A percentile compares a stretch with the other conserved stretches of the same genome.
Evolutionary conservation across 2,329 filamentous ascomycete species (phyloP).

Genomic region (Colletotrichum limetticola): DNA sequence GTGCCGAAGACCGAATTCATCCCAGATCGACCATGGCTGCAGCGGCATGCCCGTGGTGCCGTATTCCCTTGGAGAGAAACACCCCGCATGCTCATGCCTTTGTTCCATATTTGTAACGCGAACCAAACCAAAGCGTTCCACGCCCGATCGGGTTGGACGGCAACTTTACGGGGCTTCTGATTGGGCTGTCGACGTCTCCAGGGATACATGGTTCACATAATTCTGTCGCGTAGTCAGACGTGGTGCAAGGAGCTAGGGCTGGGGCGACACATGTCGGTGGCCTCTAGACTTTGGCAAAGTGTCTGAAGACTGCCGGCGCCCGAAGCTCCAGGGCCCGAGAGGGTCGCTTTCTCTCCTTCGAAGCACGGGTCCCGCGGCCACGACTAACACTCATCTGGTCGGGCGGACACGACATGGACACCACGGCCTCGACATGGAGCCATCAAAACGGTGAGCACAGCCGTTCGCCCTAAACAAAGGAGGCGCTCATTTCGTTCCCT

Average conservation of each 20-base stretch:
- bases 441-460: conserved; percentile 7
- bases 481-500: not conserved
- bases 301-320: conserved; percentile 11
- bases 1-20: not conserved
- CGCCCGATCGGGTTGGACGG: conserved; percentile 17
- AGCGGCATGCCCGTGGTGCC: conserved; percentile 1
- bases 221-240: not conserved
- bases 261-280: conserved; percentile 1
- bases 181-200: conserved; percentile 2
- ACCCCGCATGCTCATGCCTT: conserved; percentile 1
- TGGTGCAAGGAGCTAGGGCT: not conserved
- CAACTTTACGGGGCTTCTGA: not conserved
- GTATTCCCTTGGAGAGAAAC: conserved; percentile 4
- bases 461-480: not conserved
- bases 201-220: not conserved
- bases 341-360: not conserved
- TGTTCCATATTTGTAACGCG: conserved; percentile 30
- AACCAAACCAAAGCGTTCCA: conserved; percentile 14
- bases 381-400: not conserved
- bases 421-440: conserved; percentile 13
- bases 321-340: not conserved
- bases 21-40: not conserved
- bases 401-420: not conserved
- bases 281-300: conserved; percentile 4
- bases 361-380: conserved; percentile 20